These are phyloP conservation scores for Talaromyces adpressus DNA, from an alignment of 495 filamentous ascomycete species.

Conservation along the genomic window DNA sequence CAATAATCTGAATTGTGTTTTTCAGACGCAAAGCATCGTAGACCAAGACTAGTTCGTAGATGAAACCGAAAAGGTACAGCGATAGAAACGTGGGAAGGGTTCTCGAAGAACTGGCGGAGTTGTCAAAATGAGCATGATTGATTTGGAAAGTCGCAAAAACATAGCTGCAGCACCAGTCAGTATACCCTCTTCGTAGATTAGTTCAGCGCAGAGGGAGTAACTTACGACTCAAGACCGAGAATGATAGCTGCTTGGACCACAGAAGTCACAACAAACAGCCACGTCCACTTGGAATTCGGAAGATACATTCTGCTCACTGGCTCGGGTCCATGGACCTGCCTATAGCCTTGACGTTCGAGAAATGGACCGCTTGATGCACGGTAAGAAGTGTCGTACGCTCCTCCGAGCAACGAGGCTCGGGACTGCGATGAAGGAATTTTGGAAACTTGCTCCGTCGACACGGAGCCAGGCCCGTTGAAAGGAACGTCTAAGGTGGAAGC, in stretches of 20 bases:
- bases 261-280: conserved; percentile 71
- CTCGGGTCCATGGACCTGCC: conserved; percentile 22
- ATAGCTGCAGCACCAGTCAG: conserved; percentile 22
- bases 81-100: conserved; percentile 86
- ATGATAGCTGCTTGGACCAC: conserved; percentile 69
- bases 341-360: conserved; percentile 49
- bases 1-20: conserved; percentile 98
- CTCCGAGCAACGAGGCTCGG: conserved; percentile 58
- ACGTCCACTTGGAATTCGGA: conserved; percentile 79
- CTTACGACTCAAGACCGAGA: conserved; percentile 81
- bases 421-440: conserved; percentile 58
- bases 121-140: conserved; percentile 47
- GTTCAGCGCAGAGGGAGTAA: conserved; percentile 7
- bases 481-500: neutral
- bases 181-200: neutral
- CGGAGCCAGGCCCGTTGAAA: conserved; percentile 21
- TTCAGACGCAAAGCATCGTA: conserved; percentile 91
- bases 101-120: conserved; percentile 40
- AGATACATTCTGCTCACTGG: conserved; percentile 51
- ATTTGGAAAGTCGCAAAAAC: conserved; percentile 53
- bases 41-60: conserved; percentile 82
- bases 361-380: conserved; percentile 40
- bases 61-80: conserved; percentile 93
- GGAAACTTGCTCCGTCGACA: conserved; percentile 36
- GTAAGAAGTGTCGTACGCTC: conserved; percentile 47